Base-by-base conservation (phyloP, 495 filamentous ascomycete genomes). In the Lasiosphaeriaceae sp. region DNA sequence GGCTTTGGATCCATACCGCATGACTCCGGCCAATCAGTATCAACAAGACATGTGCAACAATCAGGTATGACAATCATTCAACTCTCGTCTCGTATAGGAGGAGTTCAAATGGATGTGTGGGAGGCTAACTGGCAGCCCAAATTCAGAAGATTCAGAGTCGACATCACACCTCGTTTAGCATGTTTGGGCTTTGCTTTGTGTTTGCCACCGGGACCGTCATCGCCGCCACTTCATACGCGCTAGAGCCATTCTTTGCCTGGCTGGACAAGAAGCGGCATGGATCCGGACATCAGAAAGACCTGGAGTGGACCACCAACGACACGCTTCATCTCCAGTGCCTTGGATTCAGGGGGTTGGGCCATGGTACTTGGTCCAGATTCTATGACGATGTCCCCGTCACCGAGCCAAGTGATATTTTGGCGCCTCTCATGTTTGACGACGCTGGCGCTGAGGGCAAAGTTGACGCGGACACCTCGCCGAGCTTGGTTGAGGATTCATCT, bases 281-380 rank as follows among this genome's bases (percentile, higher is more conserved):
- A 14, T 23, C 12, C 23, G 21, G 22, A 11, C 20, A 52, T 1
- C 3, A 17, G 19, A 52, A 52, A 11, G 31, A 52, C 21, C 3
- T 52, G 4, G 50, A 52, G 34, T 52, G 50, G 50, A 52, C 31
- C 8, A 24, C 50, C 29, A 52, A 52, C 50, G 50, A 52, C 5
- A 41, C 20, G n/a, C 31, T 52, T 9, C 50, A 52, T 11, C 50
- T 52, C 2, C 50, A 52, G 29, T 39, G 6, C 21, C 50, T 52
- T 29, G 47, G 24, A 9, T 50, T 50, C 24, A 23, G 17, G 23
- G 47, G 26, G 22, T n/a, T 34, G 22, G 47, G 47, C 24, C 23
- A 12, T 4, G 47, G 26, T 4, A 50, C 46, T 4, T 31, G 26
- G 26, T 31, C 26, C 9, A 3, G 9, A 3, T 31, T 31, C 9